These are phyloP conservation scores for Lathyrus tuberosus DNA, from an alignment of 306 rosid species.

Conservation along the genomic window DNA sequence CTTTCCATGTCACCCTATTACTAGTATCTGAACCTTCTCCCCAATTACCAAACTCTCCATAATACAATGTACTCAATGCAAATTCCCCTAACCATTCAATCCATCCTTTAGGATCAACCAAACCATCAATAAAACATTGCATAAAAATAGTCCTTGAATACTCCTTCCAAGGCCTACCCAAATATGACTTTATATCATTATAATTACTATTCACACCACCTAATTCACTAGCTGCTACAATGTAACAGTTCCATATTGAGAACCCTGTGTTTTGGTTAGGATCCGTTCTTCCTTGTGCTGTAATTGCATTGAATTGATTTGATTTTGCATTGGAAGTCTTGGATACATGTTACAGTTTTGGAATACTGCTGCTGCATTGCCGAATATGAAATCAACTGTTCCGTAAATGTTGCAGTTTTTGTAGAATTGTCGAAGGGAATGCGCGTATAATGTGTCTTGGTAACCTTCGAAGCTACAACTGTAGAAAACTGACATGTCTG, in stretches of 20 bases:
- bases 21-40: slow-evolving; percentile 53
- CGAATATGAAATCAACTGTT: slow-evolving; percentile 67
- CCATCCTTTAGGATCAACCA: slow-evolving; percentile 67
- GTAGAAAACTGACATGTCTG: slow-evolving; percentile 58
- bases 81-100: slow-evolving; percentile 53
- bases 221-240: slow-evolving; percentile 43
- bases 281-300: slow-evolving; percentile 58
- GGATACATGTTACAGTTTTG: slow-evolving; percentile 54
- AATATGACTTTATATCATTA: slow-evolving; percentile 36
- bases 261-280: slow-evolving; percentile 65
- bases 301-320: slow-evolving; percentile 60
- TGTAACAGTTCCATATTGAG: slow-evolving; percentile 48
- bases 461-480: slow-evolving; percentile 63
- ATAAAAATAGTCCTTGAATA: slow-evolving; percentile 56
- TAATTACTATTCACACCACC: slow-evolving; percentile 21
- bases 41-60: slow-evolving; percentile 55
- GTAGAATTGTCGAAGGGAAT: slow-evolving; percentile 62
- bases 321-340: slow-evolving; percentile 45
- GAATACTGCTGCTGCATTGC: slow-evolving; percentile 57
- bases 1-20: slow-evolving; percentile 55
- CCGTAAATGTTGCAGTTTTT: slow-evolving; percentile 59
- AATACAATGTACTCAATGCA: slow-evolving; percentile 56
- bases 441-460: slow-evolving; percentile 61
- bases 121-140: slow-evolving; percentile 51
- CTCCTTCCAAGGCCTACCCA: slow-evolving; percentile 69